phyloP scores from a whole-genome alignment of 192 early-diverging fungal species.

The Backusella tuberculispora region DNA sequence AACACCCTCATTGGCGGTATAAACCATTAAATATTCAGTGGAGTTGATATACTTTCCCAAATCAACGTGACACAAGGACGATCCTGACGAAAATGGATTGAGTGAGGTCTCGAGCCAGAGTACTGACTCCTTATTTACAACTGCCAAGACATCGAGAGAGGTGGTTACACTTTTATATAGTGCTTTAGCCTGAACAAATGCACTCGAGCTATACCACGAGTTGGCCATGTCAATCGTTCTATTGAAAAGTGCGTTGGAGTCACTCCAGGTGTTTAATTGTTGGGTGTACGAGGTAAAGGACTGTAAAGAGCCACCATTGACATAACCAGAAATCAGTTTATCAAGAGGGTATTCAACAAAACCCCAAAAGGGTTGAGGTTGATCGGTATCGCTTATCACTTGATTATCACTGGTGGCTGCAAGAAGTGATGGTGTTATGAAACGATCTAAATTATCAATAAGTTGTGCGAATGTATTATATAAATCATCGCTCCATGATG shows the following conservation, averaged over 20 bases:
- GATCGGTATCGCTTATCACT: neutral
- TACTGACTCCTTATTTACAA: neutral
- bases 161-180: conserved; percentile 30
- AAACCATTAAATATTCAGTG: conserved; percentile 50
- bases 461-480: conserved; percentile 26
- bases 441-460: conserved; percentile 16
- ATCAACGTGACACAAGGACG: conserved; percentile 49
- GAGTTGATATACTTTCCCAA: conserved; percentile 34
- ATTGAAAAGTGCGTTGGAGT: conserved; percentile 31
- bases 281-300: conserved; percentile 19
- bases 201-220: conserved; percentile 20
- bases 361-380: conserved; percentile 37
- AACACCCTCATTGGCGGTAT: conserved; percentile 41
- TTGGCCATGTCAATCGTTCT: conserved; percentile 31
- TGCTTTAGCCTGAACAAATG: neutral
- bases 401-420: conserved; percentile 18
- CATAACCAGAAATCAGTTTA: conserved; percentile 4
- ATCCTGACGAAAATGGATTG: conserved; percentile 39
- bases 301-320: neutral
- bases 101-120: conserved; percentile 44
- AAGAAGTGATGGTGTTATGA: conserved; percentile 31
- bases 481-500: conserved; percentile 35
- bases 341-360: conserved; percentile 44
- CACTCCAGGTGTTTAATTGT: conserved; percentile 20
- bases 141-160: conserved; percentile 6